phyloP scores from a whole-genome alignment of 2,329 filamentous ascomycete species.

The Curvularia verruculosa region DNA sequence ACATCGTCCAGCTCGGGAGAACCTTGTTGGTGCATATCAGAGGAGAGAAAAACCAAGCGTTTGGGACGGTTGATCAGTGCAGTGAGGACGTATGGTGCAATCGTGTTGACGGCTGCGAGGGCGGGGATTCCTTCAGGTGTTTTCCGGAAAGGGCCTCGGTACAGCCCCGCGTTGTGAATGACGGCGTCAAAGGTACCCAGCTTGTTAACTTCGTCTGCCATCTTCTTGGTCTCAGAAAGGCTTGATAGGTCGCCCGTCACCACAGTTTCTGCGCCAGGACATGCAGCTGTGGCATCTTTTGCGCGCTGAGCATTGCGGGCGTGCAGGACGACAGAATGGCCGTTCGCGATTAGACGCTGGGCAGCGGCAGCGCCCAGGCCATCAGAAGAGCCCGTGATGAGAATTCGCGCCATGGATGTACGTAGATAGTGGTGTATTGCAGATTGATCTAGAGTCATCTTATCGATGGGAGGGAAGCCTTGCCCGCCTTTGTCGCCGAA shows the following conservation, averaged over 20 bases:
- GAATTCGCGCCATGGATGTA: conserved; percentile 56
- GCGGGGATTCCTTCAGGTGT: conserved; percentile 57
- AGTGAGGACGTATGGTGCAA: conserved; percentile 64
- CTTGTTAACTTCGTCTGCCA: conserved; percentile 59
- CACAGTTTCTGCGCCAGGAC: conserved; percentile 58
- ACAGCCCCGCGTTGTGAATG: conserved; percentile 64
- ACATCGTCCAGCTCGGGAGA: conserved; percentile 52
- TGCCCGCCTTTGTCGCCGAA: not conserved
- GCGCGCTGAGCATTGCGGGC: conserved; percentile 63
- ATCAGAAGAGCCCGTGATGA: conserved; percentile 65
- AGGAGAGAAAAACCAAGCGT: conserved; percentile 60
- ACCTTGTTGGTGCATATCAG: conserved; percentile 58
- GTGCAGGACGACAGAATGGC: conserved; percentile 63
- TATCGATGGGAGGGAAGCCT: not conserved
- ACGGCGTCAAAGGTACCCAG: conserved; percentile 61
- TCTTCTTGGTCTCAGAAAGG: conserved; percentile 57
- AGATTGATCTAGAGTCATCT: not conserved
- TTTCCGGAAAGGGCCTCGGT: conserved; percentile 51
- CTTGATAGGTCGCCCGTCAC: conserved; percentile 61
- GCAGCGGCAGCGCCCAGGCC: conserved; percentile 62
- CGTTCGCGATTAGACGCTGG: conserved; percentile 56
- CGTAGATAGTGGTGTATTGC: not conserved
- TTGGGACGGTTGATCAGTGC: conserved; percentile 57
- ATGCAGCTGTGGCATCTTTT: conserved; percentile 54
- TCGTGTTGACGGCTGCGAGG: conserved; percentile 62